phyloP scores from a whole-genome alignment of 2,329 filamentous ascomycete genomes.

The Paraphaeosphaeria minitans region DNA sequence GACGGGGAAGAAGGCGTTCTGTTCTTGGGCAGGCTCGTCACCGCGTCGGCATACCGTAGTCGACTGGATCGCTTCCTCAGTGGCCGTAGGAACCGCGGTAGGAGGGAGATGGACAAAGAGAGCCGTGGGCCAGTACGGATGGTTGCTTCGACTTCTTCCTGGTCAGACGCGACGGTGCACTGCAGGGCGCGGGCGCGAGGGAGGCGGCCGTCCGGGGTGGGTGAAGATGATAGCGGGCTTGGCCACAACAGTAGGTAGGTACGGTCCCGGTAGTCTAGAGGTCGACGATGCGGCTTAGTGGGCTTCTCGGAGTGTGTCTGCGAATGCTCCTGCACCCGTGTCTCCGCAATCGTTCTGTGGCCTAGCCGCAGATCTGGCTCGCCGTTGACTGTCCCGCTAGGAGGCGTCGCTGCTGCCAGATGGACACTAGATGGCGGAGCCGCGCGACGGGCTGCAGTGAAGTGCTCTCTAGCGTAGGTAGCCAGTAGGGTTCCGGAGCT shows the following conservation, averaged over 20 bases:
- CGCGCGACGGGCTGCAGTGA: constrained; percentile 11
- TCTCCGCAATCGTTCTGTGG: constrained; percentile 37
- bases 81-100: constrained; percentile 4
- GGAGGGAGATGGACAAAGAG: constrained; percentile 1
- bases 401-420: constrained; percentile 31
- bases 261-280: too few relatives aligned
- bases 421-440: constrained; percentile 27
- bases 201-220: not conserved
- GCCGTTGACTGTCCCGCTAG: constrained; percentile 34
- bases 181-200: constrained; percentile 1
- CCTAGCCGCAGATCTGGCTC: constrained; percentile 27
- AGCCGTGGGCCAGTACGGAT: constrained; percentile 9
- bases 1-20: not conserved
- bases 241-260: not conserved
- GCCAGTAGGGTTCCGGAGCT: constrained; percentile 9
- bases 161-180: constrained; percentile 8
- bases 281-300: not conserved
- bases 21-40: not conserved
- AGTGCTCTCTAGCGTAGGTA: constrained; percentile 3
- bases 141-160: not conserved
- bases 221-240: constrained; percentile 2
- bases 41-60: constrained; percentile 4
- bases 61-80: constrained; percentile 1
- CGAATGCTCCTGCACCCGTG: constrained; percentile 19
- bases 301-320: constrained; percentile 3